Evolutionary conservation across 2,329 filamentous ascomycete species (phyloP), one percentile per base, ranked within the genome.

Genomic region (Pseudopyricularia javanii): DNA sequence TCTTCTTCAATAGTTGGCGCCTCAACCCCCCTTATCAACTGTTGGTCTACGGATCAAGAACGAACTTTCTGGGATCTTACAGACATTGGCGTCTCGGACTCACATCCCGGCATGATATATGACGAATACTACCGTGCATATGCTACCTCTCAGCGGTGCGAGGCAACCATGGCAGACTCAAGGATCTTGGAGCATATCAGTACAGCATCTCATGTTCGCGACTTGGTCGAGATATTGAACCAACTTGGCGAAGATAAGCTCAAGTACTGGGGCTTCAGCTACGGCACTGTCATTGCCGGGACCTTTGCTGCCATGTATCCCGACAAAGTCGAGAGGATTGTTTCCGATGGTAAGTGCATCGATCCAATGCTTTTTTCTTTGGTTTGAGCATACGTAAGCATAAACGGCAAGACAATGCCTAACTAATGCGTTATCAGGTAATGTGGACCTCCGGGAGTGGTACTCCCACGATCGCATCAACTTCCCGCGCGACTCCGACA

Each of bases 381-480:
- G 9, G 15, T 47, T 15, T n/a, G n/a, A n/a, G n/a, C n/a, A n/a
- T n/a, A n/a, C n/a, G n/a, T n/a, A n/a, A n/a, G n/a, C n/a, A n/a
- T n/a, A n/a, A n/a, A n/a, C n/a, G n/a, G n/a, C n/a, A n/a, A n/a
- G n/a, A n/a, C n/a, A n/a, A n/a, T n/a, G n/a, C n/a, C n/a, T n/a
- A n/a, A n/a, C n/a, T n/a, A n/a, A n/a, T n/a, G n/a, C n/a, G n/a
- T n/a, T n/a, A n/a, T 22, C 43, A 60, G 59, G 74, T 26, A 76
- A 76, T 49, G 73, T 75, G 14, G 73, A 76, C 56, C 76, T 80
- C 57, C 70, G 74, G 40, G 76, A 78, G 58, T 80, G 74, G 75
- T 73, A 69, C 53, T 65, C 68, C 28, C 68, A 72, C 11, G 62
- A 63, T 1, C 68, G 73, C 53, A 64, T 68, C 56, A 73, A 73